Evolutionary conservation across 495 filamentous ascomycete genomes (phyloP).

Genomic region (Symbiotaphrina buchneri): DNA sequence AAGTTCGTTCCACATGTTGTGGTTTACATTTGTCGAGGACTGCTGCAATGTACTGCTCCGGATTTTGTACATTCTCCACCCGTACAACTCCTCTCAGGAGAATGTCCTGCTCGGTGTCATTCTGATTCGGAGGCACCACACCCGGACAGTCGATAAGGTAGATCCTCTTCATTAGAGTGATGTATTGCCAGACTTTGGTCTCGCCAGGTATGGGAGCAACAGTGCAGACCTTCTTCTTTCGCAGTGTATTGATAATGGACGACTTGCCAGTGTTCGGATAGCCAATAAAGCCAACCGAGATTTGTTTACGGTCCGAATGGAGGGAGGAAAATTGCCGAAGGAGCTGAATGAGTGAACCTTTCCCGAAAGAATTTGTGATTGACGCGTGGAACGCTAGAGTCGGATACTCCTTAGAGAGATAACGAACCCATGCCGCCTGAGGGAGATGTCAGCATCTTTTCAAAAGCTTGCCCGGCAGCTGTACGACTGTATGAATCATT

Average conservation of each 20-base stretch:
- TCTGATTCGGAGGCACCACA: slow-evolving; percentile 68
- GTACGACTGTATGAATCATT: slow-evolving; percentile 76
- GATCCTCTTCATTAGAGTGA: slow-evolving; percentile 90
- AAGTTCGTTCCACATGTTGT: slow-evolving; percentile 81
- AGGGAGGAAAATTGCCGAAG: slow-evolving; percentile 84
- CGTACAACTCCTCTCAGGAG: slow-evolving; percentile 81
- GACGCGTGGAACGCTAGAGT: slow-evolving; percentile 85
- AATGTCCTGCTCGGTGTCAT: slow-evolving; percentile 69
- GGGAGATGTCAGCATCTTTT: slow-evolving; percentile 18
- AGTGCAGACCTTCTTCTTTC: slow-evolving; percentile 78
- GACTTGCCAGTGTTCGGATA: slow-evolving; percentile 97
- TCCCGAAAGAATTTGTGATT: slow-evolving; percentile 82
- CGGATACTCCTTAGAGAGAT: slow-evolving; percentile 65
- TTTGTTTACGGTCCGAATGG: slow-evolving; percentile 79
- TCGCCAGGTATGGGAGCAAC: slow-evolving; percentile 92
- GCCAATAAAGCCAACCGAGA: slow-evolving; percentile 71
- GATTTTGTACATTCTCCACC: slow-evolving; percentile 87
- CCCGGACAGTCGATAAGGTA: slow-evolving; percentile 95
- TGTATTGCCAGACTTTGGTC: slow-evolving; percentile 96
- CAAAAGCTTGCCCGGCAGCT: too few relatives aligned
- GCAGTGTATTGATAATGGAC: slow-evolving; percentile 78
- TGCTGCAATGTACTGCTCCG: slow-evolving; percentile 82
- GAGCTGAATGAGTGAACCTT: slow-evolving; percentile 54
- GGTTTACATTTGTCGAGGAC: slow-evolving; percentile 58
- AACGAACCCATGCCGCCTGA: slow-evolving; percentile 69